phyloP scores from a whole-genome alignment of 2,329 filamentous ascomycete species.

The Akanthomyces dipterigenus region DNA sequence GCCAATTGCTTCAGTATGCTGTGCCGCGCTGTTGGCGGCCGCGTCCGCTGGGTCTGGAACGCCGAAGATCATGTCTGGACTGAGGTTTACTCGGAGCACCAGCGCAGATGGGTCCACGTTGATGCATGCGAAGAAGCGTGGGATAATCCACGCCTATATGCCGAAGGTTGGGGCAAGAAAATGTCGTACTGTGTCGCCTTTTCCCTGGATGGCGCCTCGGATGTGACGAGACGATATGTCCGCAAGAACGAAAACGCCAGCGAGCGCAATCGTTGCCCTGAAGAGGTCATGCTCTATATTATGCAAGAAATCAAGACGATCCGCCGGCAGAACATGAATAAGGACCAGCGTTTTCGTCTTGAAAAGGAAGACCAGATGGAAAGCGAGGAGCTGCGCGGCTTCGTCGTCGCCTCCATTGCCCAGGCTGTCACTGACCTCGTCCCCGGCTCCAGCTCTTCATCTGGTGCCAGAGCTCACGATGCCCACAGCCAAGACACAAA shows the following conservation, averaged over 20 bases:
- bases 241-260: conserved; percentile 65
- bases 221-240: conserved; percentile 61
- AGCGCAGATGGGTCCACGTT: conserved; percentile 92
- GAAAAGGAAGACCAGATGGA: conserved; percentile 75
- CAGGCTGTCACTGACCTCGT: conserved; percentile 65
- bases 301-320: conserved; percentile 85
- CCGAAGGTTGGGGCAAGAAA: conserved; percentile 93
- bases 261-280: conserved; percentile 73
- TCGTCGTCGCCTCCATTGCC: conserved; percentile 67
- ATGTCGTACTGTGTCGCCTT: conserved; percentile 97
- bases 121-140: conserved; percentile 91
- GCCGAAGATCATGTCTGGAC: conserved; percentile 97
- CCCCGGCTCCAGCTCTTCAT: conserved; percentile 35
- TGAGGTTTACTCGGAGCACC: conserved; percentile 91
- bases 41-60: conserved; percentile 98
- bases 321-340: conserved; percentile 75
- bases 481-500: conserved; percentile 49
- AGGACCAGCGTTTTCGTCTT: conserved; percentile 74
- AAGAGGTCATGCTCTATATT: conserved; percentile 86
- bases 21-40: conserved; percentile 82
- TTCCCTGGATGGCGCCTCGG: conserved; percentile 73
- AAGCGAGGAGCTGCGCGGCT: conserved; percentile 66
- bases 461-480: conserved; percentile 18
- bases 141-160: conserved; percentile 89
- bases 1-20: conserved; percentile 99